Conservation (phyloP, 805 yeast genomes). For the Blastobotrys muscicola region DNA sequence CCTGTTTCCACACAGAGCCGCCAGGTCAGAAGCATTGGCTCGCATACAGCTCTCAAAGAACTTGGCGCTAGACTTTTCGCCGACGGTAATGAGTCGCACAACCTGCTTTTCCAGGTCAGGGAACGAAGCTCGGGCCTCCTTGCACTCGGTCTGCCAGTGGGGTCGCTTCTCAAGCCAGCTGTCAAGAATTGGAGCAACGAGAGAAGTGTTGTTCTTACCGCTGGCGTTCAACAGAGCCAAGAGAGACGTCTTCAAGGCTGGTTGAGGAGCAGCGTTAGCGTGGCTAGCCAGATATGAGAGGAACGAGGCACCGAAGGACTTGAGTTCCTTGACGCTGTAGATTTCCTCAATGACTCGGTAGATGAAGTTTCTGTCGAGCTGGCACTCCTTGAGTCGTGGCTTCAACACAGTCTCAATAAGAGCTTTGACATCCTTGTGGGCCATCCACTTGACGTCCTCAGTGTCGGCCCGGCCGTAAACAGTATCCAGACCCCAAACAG, state of each 20-base stretch:
- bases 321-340: slow-evolving; percentile 7
- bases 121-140: slow-evolving; percentile 41
- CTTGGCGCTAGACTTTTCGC: slow-evolving; percentile 54
- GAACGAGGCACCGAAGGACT: slow-evolving; percentile 15
- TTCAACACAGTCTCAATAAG: slow-evolving; percentile 33
- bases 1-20: slow-evolving; percentile 42
- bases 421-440: slow-evolving; percentile 53
- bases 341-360: slow-evolving; percentile 13
- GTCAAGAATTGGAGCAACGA: slow-evolving; percentile 35
- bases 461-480: slow-evolving; percentile 47
- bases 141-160: slow-evolving; percentile 36
- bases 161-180: slow-evolving; percentile 40
- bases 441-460: slow-evolving; percentile 40
- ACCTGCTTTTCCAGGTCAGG: slow-evolving; percentile 47
- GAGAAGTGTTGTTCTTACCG: slow-evolving; percentile 30
- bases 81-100: slow-evolving; percentile 49
- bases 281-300: slow-evolving; percentile 64
- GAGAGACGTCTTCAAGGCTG: slow-evolving; percentile 46
- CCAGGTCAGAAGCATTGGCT: slow-evolving; percentile 22
- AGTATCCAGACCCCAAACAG: slow-evolving; percentile 26
- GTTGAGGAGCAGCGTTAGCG: slow-evolving; percentile 42
- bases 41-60: slow-evolving; percentile 50
- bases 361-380: slow-evolving; percentile 43
- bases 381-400: slow-evolving; percentile 33
- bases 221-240: slow-evolving; percentile 36